Evolutionary conservation across 2,329 filamentous ascomycete species (phyloP).

Genomic region (Talaromyces sp.): DNA sequence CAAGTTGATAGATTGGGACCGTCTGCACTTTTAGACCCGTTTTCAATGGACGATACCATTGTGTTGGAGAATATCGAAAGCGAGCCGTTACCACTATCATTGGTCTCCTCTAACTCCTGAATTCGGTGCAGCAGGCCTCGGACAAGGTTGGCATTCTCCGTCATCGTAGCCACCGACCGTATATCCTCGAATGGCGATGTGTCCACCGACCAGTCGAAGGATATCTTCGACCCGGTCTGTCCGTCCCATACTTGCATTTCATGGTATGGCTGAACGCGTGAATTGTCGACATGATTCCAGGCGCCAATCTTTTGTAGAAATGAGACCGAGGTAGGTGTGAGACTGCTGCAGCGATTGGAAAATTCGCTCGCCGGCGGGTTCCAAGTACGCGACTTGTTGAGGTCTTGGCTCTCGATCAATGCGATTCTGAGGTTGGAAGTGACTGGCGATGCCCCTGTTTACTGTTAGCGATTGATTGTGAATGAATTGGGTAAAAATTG

Average conservation of each 20-base stretch:
- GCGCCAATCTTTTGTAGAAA: constrained; percentile 81
- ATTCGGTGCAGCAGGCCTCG: constrained; percentile 71
- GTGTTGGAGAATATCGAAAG: constrained; percentile 68
- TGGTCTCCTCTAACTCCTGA: constrained; percentile 53
- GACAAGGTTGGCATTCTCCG: constrained; percentile 87
- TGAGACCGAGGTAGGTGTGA: constrained; percentile 81
- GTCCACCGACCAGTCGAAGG: constrained; percentile 71
- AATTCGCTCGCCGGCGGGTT: constrained; percentile 65
- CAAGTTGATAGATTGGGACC: constrained; percentile 76
- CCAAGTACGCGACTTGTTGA: constrained; percentile 65
- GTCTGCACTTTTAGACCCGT: constrained; percentile 65
- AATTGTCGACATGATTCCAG: constrained; percentile 70
- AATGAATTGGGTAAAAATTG: not conserved
- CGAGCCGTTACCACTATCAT: constrained; percentile 40
- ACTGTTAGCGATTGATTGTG: not conserved
- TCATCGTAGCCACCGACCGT: constrained; percentile 87
- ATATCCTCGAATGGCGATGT: constrained; percentile 45
- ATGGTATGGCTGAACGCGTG: constrained; percentile 80
- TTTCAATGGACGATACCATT: constrained; percentile 72
- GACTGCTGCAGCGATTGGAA: constrained; percentile 92
- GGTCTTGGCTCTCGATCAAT: constrained; percentile 84
- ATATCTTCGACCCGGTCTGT: constrained; percentile 78
- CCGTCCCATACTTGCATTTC: constrained; percentile 99
- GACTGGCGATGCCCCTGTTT: constrained; percentile 68
- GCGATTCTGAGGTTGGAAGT: constrained; percentile 79